phyloP scores from a whole-genome alignment of 2,329 filamentous ascomycete species.

The Diaporthe citrichinensis region DNA sequence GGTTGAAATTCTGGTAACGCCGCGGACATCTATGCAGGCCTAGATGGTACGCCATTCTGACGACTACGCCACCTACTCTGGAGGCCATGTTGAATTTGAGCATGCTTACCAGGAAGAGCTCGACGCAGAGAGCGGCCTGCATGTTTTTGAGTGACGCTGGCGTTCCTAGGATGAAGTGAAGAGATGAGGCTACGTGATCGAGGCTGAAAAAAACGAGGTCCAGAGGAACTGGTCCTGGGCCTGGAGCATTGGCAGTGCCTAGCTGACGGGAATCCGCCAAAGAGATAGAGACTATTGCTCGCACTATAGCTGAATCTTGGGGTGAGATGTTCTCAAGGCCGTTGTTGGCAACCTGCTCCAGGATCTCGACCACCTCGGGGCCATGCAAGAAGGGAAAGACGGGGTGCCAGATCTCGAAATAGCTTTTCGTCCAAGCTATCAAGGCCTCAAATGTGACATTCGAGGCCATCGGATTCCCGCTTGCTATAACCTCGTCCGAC shows the following conservation, averaged over 20 bases:
- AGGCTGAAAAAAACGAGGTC: conserved; percentile 61
- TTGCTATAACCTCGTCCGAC: conserved; percentile 51
- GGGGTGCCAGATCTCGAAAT: conserved; percentile 72
- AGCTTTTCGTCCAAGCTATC: conserved; percentile 64
- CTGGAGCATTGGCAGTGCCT: conserved; percentile 39
- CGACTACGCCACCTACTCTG: conserved; percentile 67
- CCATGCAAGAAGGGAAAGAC: conserved; percentile 70
- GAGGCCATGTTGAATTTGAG: conserved; percentile 70
- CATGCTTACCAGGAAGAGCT: conserved; percentile 69
- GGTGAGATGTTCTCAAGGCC: conserved; percentile 52
- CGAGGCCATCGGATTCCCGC: conserved; percentile 20
- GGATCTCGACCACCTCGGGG: conserved; percentile 61
- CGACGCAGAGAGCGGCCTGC: conserved; percentile 66
- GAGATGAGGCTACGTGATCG: conserved; percentile 64
- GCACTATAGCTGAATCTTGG: conserved; percentile 37
- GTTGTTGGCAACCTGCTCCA: conserved; percentile 58
- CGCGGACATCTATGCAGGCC: conserved; percentile 71
- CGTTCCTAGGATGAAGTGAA: conserved; percentile 61
- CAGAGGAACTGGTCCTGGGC: conserved; percentile 55
- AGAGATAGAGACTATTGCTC: conserved; percentile 66
- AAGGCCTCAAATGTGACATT: conserved; percentile 62
- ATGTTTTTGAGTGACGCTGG: conserved; percentile 62
- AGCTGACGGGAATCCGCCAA: conserved; percentile 65
- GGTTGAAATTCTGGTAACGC: conserved; percentile 64
- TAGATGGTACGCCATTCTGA: conserved; percentile 68